Conservation (phyloP, 2,329 filamentous ascomycete species). For the Phialemoniopsis sp. region DNA sequence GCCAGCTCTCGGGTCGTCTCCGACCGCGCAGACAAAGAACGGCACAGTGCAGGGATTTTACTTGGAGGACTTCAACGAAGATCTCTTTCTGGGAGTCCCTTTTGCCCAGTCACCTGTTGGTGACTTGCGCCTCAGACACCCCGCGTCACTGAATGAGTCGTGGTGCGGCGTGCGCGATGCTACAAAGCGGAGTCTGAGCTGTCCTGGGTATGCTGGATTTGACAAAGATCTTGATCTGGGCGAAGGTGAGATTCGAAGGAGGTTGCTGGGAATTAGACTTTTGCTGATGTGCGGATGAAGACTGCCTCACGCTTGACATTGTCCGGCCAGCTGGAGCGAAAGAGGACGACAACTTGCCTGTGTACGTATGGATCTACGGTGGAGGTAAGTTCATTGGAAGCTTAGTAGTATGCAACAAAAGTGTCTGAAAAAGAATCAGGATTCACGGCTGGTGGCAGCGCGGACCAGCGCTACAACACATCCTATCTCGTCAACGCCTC, state of each 20-base stretch:
- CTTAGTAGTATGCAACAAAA: too few relatives aligned
- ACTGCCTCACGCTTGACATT: conserved; percentile 60
- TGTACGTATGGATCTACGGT: conserved; percentile 56
- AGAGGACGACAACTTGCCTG: conserved; percentile 30
- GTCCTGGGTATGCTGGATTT: too few relatives aligned
- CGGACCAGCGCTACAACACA: conserved; percentile 52
- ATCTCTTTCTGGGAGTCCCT: conserved; percentile 51
- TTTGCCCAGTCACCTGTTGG: conserved; percentile 38
- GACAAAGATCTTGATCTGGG: too few relatives aligned
- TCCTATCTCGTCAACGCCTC: conserved; percentile 49
- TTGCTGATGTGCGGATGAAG: too few relatives aligned
- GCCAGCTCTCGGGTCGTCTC: too few relatives aligned
- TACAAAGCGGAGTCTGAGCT: too few relatives aligned
- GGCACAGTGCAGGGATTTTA: conserved; percentile 28
- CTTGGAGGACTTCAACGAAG: conserved; percentile 32
- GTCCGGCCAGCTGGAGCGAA: conserved; percentile 46
- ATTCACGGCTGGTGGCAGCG: conserved; percentile 36
- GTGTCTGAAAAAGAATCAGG: too few relatives aligned
- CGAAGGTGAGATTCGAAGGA: too few relatives aligned
- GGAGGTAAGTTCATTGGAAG: conserved; percentile 19
- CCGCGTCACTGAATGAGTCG: conserved; percentile 25
- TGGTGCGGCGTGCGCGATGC: conserved; percentile 37
- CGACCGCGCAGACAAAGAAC: too few relatives aligned
- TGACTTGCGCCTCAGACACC: conserved; percentile 30
- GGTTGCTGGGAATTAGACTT: too few relatives aligned